Evolutionary conservation across 2,329 filamentous ascomycete genomes (phyloP).

Genomic region (Aspergillus glaucus): DNA sequence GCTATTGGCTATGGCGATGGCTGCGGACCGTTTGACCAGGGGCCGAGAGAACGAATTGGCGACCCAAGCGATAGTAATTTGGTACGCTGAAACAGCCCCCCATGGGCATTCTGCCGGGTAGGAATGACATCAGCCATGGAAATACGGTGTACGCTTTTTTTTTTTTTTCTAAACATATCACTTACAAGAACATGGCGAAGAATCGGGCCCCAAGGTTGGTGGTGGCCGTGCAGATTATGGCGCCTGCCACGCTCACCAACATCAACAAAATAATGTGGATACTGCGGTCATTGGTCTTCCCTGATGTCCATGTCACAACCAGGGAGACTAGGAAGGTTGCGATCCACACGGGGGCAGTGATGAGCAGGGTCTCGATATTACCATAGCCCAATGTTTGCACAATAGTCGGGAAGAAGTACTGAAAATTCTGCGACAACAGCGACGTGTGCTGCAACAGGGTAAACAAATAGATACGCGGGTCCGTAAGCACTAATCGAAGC

Average conservation of each 20-base stretch:
- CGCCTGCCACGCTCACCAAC: slow-evolving; percentile 48
- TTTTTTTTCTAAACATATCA: not conserved
- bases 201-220: slow-evolving; percentile 48
- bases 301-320: slow-evolving; percentile 50
- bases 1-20: slow-evolving; percentile 40
- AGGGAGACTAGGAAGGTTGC: slow-evolving; percentile 50
- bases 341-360: slow-evolving; percentile 50
- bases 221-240: slow-evolving; percentile 50
- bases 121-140: no score
- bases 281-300: slow-evolving; percentile 50
- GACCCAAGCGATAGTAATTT: slow-evolving; percentile 41
- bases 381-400: slow-evolving; percentile 55
- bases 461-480: slow-evolving; percentile 33
- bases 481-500: slow-evolving; percentile 31
- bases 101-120: slow-evolving; percentile 42
- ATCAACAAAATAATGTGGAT: slow-evolving; percentile 52
- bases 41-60: slow-evolving; percentile 39
- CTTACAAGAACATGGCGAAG: slow-evolving; percentile 55
- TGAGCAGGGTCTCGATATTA: slow-evolving; percentile 41
- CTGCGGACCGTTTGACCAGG: slow-evolving; percentile 39
- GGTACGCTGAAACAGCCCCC: slow-evolving; percentile 44
- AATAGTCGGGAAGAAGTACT: slow-evolving; percentile 61
- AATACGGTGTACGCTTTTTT: no score
- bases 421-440: slow-evolving; percentile 50
- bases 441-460: slow-evolving; percentile 45